Base-by-base conservation (phyloP, 2,329 filamentous ascomycete genomes). In the Talaromyces sp. region DNA sequence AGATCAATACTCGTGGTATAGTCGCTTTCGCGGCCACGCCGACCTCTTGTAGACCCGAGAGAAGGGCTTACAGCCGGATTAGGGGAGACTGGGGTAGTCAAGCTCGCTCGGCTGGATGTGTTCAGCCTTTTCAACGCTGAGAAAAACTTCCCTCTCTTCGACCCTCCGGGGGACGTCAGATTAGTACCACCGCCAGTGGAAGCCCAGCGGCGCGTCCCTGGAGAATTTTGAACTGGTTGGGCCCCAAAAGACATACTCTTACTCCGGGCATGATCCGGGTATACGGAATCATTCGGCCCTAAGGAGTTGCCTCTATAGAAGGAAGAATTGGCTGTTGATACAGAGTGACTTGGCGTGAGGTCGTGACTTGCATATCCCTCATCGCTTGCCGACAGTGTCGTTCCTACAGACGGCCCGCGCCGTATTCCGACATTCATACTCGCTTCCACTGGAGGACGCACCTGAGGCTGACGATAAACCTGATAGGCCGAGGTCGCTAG, bases 1-100 rank as follows among this genome's bases (percentile, higher is more conserved):
- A 76, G 63, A 57, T 77, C 74, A 59, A 77, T 76, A 64, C 76
- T 78, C 10, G 68, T 71, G 50, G 69, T 69, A 7, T 71, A 61
- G 52, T 73, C 68, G 28, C 63, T 68, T 40, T 68, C 66, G 18
- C 67, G 64, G 27, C 64, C 65, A 34, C 68, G 65, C 40, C 66
- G 65, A n/a, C 65, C 61, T 30, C 65, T 65, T 14, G 60, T 61
- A 28, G 62, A 63, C 27, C 61, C 62, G n/a, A 65, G 42, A n/a
- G 65, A 63, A 5, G 53, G 50, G n/a, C 53, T 62, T 12, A 62
- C 6, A 31, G 61, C 36, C 51, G 61, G 59, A 31, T 61, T 63
- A n/a, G 58, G 61, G 4, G 62, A 60, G 3, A 57, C 18, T 12
- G 65, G 59, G 3, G 61, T 58, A 52, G 40, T 61, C 47, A 63